These are phyloP conservation scores for Globisporangium viniferum DNA, from an alignment of 352 stramenopile genomes.

Conservation along the genomic window DNA sequence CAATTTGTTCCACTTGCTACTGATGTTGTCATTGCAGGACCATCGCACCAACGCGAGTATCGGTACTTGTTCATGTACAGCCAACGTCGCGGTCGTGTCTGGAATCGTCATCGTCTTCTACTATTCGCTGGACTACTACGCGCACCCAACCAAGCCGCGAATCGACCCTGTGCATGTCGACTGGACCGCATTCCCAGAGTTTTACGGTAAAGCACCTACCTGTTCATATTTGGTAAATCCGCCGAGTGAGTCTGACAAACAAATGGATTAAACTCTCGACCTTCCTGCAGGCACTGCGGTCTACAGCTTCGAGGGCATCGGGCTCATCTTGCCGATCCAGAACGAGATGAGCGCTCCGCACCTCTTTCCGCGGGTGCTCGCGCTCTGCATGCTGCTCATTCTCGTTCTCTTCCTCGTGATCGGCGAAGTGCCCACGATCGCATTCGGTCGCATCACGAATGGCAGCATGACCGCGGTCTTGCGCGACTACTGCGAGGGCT, in stretches of 20 bases:
- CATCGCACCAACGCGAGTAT: not conserved
- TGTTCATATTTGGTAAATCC: not conserved
- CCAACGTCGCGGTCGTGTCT: constrained; percentile 57
- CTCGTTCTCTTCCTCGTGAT: constrained; percentile 77
- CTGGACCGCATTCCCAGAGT: constrained; percentile 52
- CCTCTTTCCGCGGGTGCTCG: constrained; percentile 54
- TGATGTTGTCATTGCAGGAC: not conserved
- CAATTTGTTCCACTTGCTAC: not conserved
- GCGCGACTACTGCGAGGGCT: constrained; percentile 66
- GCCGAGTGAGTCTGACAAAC: not conserved
- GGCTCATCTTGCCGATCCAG: constrained; percentile 71
- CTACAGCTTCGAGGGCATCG: constrained; percentile 82
- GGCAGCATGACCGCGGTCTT: constrained; percentile 80
- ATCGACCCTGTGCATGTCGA: constrained; percentile 19
- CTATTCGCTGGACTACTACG: constrained; percentile 67
- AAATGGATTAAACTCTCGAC: not conserved
- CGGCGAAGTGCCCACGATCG: constrained; percentile 60
- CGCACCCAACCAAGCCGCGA: constrained; percentile 29
- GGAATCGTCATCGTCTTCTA: constrained; percentile 83
- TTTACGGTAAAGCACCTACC: constrained; percentile 40
- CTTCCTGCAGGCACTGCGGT: constrained; percentile 52
- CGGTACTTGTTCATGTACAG: constrained; percentile 20
- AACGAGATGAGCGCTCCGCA: constrained; percentile 69
- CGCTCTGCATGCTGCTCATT: constrained; percentile 58
- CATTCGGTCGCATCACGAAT: constrained; percentile 67